Evolutionary conservation across 2,329 filamentous ascomycete species (phyloP).

Genomic region (Aschersonia sp.): DNA sequence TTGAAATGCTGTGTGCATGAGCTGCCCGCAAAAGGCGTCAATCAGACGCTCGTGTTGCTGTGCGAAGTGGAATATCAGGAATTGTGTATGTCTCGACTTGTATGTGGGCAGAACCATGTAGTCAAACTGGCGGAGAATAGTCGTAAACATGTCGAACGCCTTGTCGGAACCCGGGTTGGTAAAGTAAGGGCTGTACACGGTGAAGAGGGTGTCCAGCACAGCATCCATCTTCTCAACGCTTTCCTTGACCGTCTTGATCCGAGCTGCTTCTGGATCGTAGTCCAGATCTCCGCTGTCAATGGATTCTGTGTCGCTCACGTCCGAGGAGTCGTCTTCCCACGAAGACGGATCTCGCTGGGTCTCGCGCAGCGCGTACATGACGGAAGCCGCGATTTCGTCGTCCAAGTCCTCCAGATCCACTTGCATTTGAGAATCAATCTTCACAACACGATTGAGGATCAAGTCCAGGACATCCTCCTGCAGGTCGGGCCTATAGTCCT

Average conservation of each 20-base stretch:
- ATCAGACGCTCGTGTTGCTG: constrained; percentile 67
- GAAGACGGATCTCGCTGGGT: constrained; percentile 9
- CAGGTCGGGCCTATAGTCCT: constrained; percentile 63
- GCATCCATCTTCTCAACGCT: constrained; percentile 85
- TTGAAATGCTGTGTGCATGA: constrained; percentile 36
- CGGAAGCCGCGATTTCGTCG: constrained; percentile 66
- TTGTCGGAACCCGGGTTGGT: constrained; percentile 50
- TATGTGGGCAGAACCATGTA: constrained; percentile 82
- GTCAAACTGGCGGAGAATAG: constrained; percentile 73
- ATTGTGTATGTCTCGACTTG: constrained; percentile 85
- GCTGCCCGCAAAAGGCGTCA: constrained; percentile 68
- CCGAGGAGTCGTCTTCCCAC: constrained; percentile 36
- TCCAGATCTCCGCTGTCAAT: constrained; percentile 55
- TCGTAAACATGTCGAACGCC: constrained; percentile 60
- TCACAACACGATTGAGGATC: constrained; percentile 75
- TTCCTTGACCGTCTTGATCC: constrained; percentile 58
- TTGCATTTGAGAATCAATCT: constrained; percentile 92
- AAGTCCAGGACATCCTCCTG: constrained; percentile 69
- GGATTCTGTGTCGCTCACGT: constrained; percentile 55
- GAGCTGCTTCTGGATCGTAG: constrained; percentile 45
- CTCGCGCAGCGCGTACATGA: constrained; percentile 37
- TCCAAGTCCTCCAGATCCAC: constrained; percentile 86
- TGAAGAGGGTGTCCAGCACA: constrained; percentile 78
- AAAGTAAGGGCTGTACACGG: constrained; percentile 64
- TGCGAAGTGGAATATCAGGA: constrained; percentile 89